Base-by-base conservation (phyloP, 2,329 filamentous ascomycete species). In the Pseudogymnoascus destructans region DNA sequence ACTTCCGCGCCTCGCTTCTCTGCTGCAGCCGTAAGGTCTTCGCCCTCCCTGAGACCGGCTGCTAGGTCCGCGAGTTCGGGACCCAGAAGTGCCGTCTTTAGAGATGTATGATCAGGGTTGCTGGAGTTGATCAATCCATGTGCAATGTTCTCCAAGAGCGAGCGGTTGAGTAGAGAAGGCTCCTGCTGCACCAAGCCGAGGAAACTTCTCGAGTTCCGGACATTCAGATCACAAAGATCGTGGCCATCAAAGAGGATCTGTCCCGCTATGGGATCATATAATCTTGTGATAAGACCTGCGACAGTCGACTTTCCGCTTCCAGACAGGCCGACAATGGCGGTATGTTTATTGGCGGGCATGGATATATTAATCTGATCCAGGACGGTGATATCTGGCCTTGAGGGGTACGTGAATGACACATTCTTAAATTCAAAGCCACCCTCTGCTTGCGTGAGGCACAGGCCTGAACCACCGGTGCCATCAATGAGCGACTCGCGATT, bases 261-360 rank as follows among this genome's bases (percentile, higher is more conserved):
- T 9, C 72, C 73, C 3, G 71, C 68, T 0, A 73, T 73, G 0
- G 79, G 77, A 57, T 82, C 77, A 62, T 85, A 84, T 30, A 84
- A 73, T 35, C 82, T 73, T 35, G 79, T 75, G 0, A 80, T 67
- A 2, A 84, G 70, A 3, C 75, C 76, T 1, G 79, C 76, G 64
- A 80, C 70, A 1, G 78, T 81, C 5, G 77, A 80, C 61, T 82
- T 81, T 2, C 78, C 79, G 58, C 76, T 79, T 1, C 80, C 80
- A 0, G 78, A 81, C 0, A 79, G 73, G 0, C 80, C 81, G 1
- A 83, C 79, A 30, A 83, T 73, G 3, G 79, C 80, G 0, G 79
- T 82, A 60, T 74, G 71, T 62, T 77, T 74, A 32, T 73, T 71
- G 17, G 73, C 69, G n/a, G 70, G 66, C 46, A 67, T 63, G 62